These are phyloP conservation scores for Vigna nakashimae DNA, from an alignment of 306 rosid species.

Conservation along the genomic window DNA sequence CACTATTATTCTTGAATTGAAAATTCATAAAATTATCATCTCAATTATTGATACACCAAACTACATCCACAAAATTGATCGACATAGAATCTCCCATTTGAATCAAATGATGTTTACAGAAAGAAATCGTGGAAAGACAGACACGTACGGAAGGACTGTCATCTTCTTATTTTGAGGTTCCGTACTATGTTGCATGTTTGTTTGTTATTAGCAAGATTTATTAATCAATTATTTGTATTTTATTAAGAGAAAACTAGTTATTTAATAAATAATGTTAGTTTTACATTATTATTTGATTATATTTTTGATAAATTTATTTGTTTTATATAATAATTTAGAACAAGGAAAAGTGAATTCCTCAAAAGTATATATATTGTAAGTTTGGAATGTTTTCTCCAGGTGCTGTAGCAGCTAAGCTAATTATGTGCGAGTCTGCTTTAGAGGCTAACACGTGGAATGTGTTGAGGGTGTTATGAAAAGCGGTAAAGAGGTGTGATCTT, in stretches of 20 bases:
- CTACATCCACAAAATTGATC: neutral
- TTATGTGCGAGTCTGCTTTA: neutral
- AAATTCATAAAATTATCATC: neutral
- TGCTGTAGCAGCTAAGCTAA: neutral
- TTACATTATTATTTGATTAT: too few species aligned
- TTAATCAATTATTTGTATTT: too few species aligned
- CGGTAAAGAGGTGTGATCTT: neutral
- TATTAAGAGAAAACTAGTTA: too few species aligned
- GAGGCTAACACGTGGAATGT: conserved; percentile 1
- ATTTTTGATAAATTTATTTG: too few species aligned
- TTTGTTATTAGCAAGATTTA: too few species aligned
- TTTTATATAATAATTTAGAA: too few species aligned
- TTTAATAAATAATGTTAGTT: too few species aligned
- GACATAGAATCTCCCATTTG: neutral
- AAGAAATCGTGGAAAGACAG: neutral
- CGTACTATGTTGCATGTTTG: neutral
- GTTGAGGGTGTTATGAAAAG: neutral
- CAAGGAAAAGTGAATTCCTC: too few species aligned
- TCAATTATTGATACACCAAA: neutral
- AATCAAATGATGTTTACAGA: neutral
- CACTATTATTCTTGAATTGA: too few species aligned
- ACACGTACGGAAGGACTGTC: conserved; percentile 33
- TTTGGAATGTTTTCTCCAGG: neutral
- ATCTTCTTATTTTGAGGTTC: neutral
- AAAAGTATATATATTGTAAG: neutral